phyloP scores from a whole-genome alignment of 306 rosid genomes.

The Quercus cerris region DNA sequence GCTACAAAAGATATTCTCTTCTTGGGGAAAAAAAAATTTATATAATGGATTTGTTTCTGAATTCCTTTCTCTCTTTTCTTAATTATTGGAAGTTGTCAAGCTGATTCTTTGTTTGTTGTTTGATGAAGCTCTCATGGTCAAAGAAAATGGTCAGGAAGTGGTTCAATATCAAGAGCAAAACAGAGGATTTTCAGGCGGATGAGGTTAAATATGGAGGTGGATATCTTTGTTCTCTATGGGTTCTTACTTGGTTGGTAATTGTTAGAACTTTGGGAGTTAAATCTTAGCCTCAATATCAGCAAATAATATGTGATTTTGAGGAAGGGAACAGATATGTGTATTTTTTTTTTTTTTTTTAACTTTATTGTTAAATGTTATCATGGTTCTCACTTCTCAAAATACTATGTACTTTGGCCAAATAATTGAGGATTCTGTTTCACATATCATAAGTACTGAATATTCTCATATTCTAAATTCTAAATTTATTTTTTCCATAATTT shows the following conservation, averaged over 20 bases:
- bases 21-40: slow-evolving; percentile 12
- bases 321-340: not conserved
- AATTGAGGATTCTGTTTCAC: slow-evolving; percentile 4
- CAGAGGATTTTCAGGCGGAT: slow-evolving; percentile 72
- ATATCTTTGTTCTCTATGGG: slow-evolving; percentile 26
- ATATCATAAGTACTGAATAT: not conserved
- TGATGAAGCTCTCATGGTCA: slow-evolving; percentile 96
- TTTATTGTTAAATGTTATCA: not conserved
- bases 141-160: slow-evolving; percentile 98
- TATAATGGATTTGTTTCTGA: slow-evolving; percentile 15
- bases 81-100: slow-evolving; percentile 22
- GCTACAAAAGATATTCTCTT: not conserved
- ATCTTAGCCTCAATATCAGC: not conserved
- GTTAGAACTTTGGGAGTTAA: slow-evolving; percentile 9
- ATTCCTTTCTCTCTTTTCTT: slow-evolving; percentile 14
- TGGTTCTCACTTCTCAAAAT: not conserved
- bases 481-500: slow-evolving; percentile 8
- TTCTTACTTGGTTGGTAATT: slow-evolving; percentile 8
- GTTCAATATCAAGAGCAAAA: slow-evolving; percentile 90
- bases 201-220: slow-evolving; percentile 71
- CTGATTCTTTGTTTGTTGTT: slow-evolving; percentile 46
- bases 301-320: not conserved
- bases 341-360: not conserved
- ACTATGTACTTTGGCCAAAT: not conserved
- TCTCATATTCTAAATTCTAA: slow-evolving; percentile 12